phyloP scores from a whole-genome alignment of 2,329 filamentous ascomycete species.

The Arthrobotrys pseudoclavata region DNA sequence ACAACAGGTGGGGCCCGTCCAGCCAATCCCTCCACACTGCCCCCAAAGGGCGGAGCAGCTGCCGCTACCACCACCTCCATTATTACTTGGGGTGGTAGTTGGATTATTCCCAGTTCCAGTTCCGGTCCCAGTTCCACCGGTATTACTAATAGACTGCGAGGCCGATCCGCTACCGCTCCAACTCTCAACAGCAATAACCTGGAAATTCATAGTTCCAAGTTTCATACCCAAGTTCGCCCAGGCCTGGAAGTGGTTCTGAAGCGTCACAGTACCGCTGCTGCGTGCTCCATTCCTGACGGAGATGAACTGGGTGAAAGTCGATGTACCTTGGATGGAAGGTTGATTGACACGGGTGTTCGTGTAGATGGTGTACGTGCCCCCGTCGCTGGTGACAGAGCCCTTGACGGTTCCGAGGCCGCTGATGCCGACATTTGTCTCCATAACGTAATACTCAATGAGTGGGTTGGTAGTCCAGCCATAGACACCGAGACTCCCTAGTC shows the following conservation, averaged over 20 bases:
- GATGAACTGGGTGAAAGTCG: slow-evolving; percentile 72
- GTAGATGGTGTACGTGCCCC: slow-evolving; percentile 67
- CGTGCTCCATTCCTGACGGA: slow-evolving; percentile 70
- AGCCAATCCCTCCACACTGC: slow-evolving; percentile 66
- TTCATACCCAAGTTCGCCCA: slow-evolving; percentile 70
- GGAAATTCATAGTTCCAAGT: slow-evolving; percentile 70
- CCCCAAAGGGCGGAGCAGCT: slow-evolving; percentile 64
- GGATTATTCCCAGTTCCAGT: background rate
- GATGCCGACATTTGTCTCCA: slow-evolving; percentile 67
- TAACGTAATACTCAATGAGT: slow-evolving; percentile 67
- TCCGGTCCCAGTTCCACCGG: slow-evolving; percentile 25
- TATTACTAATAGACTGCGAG: slow-evolving; percentile 67
- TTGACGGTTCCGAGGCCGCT: slow-evolving; percentile 65
- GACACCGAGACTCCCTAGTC: slow-evolving; percentile 66
- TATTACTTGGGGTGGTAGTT: slow-evolving; percentile 6
- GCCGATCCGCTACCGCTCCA: slow-evolving; percentile 70
- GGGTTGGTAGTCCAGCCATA: slow-evolving; percentile 67
- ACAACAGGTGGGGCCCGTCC: slow-evolving; percentile 65
- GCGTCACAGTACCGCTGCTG: slow-evolving; percentile 70
- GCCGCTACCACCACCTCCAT: slow-evolving; percentile 3
- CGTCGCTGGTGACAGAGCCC: slow-evolving; percentile 66
- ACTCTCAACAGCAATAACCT: slow-evolving; percentile 72
- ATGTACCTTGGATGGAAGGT: slow-evolving; percentile 69
- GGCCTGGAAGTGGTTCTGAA: slow-evolving; percentile 70
- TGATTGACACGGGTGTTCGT: slow-evolving; percentile 66